Conservation (phyloP, 352 stramenopile genomes). For the Globisporangium orthogonon region DNA sequence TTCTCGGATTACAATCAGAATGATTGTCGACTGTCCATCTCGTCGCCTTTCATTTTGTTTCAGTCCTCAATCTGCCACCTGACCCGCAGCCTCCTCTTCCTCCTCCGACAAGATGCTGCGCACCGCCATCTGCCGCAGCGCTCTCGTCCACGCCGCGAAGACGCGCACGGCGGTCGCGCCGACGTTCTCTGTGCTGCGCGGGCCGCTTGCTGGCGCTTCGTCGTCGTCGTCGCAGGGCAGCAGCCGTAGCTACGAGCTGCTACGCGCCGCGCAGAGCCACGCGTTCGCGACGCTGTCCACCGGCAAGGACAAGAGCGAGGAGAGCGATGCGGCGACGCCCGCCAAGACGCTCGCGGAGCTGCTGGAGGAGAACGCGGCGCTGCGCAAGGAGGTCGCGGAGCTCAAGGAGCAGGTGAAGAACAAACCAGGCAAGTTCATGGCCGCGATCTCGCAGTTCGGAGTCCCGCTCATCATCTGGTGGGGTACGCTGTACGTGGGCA, state of each 20-base stretch:
- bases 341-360: constrained; percentile 69
- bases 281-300: constrained; percentile 44
- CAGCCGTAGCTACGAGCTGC: background rate
- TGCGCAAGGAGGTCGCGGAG: constrained; percentile 63
- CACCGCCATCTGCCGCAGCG: constrained; percentile 7
- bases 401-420: constrained; percentile 54
- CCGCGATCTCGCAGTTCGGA: constrained; percentile 78
- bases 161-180: background rate
- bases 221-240: constrained; percentile 1
- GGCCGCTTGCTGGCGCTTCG: background rate
- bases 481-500: constrained; percentile 67
- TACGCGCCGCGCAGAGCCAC: constrained; percentile 28
- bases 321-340: constrained; percentile 8
- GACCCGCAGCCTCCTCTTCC: background rate
- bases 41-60: background rate
- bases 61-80: background rate
- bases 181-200: constrained; percentile 13
- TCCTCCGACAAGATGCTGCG: constrained; percentile 8
- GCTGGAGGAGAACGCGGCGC: constrained; percentile 60
- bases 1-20: background rate
- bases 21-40: background rate
- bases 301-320: constrained; percentile 21
- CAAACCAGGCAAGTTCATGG: constrained; percentile 73
- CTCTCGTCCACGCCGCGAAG: constrained; percentile 8
- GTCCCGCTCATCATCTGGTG: constrained; percentile 83